phyloP scores from a whole-genome alignment of 345 rosid genomes.

The Rubroshorea leprosula region DNA sequence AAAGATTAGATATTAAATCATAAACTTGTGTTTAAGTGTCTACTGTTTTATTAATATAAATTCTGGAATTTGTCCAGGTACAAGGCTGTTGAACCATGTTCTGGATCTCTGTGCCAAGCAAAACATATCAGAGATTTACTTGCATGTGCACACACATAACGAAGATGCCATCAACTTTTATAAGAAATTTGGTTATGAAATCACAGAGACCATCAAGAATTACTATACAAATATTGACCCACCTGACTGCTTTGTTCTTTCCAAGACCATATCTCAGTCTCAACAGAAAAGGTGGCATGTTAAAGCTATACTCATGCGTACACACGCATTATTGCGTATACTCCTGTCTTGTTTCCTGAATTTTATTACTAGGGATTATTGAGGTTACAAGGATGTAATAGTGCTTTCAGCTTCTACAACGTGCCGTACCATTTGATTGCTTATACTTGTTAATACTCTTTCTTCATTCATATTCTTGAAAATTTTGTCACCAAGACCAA shows the following conservation, averaged over 20 bases:
- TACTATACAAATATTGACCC: conserved; percentile 83
- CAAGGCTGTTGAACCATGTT: conserved; percentile 80
- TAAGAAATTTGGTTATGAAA: conserved; percentile 86
- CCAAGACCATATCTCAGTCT: conserved; percentile 48
- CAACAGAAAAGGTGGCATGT: conserved; percentile 45
- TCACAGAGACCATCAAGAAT: conserved; percentile 77
- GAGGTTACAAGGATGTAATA: conserved; percentile 11
- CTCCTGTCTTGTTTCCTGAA: conserved; percentile 5
- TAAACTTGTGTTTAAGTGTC: no score
- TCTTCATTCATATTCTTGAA: no score
- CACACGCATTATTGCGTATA: conserved; percentile 4
- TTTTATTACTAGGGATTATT: conserved; percentile 18
- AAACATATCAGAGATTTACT: conserved; percentile 72
- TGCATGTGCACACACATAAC: conserved; percentile 96
- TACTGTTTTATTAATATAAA: background rate
- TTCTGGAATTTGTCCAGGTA: conserved; percentile 46
- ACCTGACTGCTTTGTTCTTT: conserved; percentile 76
- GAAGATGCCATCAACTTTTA: conserved; percentile 95
- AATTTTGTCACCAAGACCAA: background rate
- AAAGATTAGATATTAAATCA: no score
- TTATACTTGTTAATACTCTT: no score
- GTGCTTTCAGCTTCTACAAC: no score
- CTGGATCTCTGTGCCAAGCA: conserved; percentile 71
- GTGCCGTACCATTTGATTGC: no score
- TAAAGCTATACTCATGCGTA: conserved; percentile 4